These are phyloP conservation scores for Aureobasidium pullulans DNA, from an alignment of 2,329 filamentous ascomycete genomes.

Conservation along the genomic window DNA sequence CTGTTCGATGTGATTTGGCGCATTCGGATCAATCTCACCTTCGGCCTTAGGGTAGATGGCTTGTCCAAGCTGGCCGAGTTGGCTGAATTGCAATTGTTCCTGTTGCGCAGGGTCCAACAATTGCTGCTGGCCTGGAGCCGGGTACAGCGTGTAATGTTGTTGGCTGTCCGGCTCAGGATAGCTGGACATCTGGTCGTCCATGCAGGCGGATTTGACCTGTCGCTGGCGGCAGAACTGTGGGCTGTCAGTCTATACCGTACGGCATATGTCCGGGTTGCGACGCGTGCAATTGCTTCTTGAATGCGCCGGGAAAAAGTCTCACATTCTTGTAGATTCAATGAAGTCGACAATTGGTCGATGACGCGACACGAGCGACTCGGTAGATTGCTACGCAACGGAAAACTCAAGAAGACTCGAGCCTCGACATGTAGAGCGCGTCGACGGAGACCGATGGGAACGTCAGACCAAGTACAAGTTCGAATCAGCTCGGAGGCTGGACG, in stretches of 20 bases:
- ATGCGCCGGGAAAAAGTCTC: constrained; percentile 10
- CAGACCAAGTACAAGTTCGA: not conserved
- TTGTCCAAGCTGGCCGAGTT: constrained; percentile 22
- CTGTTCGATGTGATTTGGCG: constrained; percentile 21
- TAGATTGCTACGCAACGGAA: not conserved
- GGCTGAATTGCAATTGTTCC: constrained; percentile 27
- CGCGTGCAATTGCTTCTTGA: not conserved
- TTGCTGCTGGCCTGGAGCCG: constrained; percentile 25
- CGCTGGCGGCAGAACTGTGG: constrained; percentile 3
- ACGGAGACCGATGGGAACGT: not conserved
- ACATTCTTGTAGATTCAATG: not conserved
- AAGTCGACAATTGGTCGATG: not conserved
- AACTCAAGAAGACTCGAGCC: not conserved
- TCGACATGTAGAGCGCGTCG: constrained; percentile 1
- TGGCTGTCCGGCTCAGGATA: constrained; percentile 27
- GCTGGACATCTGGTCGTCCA: constrained; percentile 26
- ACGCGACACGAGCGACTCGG: constrained; percentile 1
- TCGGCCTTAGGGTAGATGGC: constrained; percentile 30
- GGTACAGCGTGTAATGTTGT: constrained; percentile 30
- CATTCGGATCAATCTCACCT: constrained; percentile 17
- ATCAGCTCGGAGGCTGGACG: not conserved
- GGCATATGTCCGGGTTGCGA: constrained; percentile 5
- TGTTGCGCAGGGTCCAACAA: constrained; percentile 27
- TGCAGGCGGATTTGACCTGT: not conserved
- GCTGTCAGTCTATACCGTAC: not conserved